Percentiles rank a stretch among this genome's conserved stretches.
Conservation (phyloP, 441 rosid genomes). For the Lagerstroemia fauriei region DNA sequence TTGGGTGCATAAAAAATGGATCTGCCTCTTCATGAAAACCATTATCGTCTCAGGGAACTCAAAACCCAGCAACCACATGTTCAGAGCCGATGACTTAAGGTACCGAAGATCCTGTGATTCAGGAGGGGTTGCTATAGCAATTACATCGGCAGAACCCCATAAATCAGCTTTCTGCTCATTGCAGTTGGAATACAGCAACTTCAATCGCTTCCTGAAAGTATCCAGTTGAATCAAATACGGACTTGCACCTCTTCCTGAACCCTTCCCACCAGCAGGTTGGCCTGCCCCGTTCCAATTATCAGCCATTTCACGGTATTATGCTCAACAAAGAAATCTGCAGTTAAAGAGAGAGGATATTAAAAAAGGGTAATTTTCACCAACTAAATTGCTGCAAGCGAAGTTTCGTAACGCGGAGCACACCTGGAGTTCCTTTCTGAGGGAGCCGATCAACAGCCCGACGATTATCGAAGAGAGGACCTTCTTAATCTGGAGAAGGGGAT, state of each 20-base stretch:
- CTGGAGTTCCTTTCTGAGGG: not conserved
- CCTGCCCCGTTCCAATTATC: constrained; percentile 46
- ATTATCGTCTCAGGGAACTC: constrained; percentile 91
- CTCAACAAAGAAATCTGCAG: not conserved
- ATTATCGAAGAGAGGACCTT: not conserved
- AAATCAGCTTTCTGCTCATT: constrained; percentile 45
- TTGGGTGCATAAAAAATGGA: constrained; percentile 73
- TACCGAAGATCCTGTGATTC: constrained; percentile 72
- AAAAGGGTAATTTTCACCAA: not conserved
- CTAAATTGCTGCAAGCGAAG: not conserved
- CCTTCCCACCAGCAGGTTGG: constrained; percentile 48
- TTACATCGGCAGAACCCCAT: constrained; percentile 69
- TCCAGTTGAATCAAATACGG: constrained; percentile 59
- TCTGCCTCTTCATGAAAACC: constrained; percentile 74
- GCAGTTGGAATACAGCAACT: constrained; percentile 66
- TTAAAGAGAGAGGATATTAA: not conserved
- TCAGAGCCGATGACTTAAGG: constrained; percentile 78
- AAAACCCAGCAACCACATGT: constrained; percentile 80
- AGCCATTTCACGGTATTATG: constrained; percentile 39
- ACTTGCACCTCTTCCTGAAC: constrained; percentile 39
- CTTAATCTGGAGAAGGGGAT: not conserved
- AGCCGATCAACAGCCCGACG: not conserved
- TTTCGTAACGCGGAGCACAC: not conserved
- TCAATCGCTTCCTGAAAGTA: constrained; percentile 63
- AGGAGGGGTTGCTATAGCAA: constrained; percentile 74